Evolutionary conservation across 2,329 filamentous ascomycete species (phyloP), one percentile per base, ranked within the genome.

Genomic region (Hymenoscyphus fructigenus): DNA sequence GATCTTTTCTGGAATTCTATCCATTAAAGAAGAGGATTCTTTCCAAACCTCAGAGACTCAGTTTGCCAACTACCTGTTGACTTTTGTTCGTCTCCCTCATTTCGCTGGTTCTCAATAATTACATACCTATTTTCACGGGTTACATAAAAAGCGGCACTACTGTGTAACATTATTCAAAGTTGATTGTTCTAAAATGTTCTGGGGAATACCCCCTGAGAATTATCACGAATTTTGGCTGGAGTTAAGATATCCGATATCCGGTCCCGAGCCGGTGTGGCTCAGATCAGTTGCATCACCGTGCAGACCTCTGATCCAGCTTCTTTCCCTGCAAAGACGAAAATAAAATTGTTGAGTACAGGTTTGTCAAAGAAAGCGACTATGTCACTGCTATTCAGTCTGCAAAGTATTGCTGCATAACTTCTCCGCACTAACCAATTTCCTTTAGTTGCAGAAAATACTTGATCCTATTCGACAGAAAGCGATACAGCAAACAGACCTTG

Each of bases 221-320:
- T 32, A 32, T 32, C 29, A 32, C 34, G 34, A 15, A 2, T 36
- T 36, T 36, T 36, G 14, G 34, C 34, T 36, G 10, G 34, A 36
- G 34, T 36, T 36, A 36, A 36, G 2, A 36, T 23, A 10, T 50
- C 44, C 44, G 44, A 50, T 50, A 3, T 26, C 10, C 17, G 15
- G 26, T 32, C 55, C 32, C 17, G 12, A n/a, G 28, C 55, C 55
- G 55, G 12, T 23, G 17, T 36, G 44, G 60, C 60, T 32, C 36
- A 32, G 41, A n/a, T 15, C 38, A 60, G n/a, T 66, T 68, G 65
- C 65, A 67, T 67, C 67, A 68, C 67, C 55, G 63, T 68, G 67
- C 67, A 68, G 65, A 38, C 20, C 5, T 50, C 44, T 23, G 20
- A 2, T 17, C n/a, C 17, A 50, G 44, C 44, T 50, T 50, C 44